Percentiles rank a stretch among this genome's conserved stretches.
Conservation (phyloP, 805 yeast species). For the Ogataea trehalophila region DNA sequence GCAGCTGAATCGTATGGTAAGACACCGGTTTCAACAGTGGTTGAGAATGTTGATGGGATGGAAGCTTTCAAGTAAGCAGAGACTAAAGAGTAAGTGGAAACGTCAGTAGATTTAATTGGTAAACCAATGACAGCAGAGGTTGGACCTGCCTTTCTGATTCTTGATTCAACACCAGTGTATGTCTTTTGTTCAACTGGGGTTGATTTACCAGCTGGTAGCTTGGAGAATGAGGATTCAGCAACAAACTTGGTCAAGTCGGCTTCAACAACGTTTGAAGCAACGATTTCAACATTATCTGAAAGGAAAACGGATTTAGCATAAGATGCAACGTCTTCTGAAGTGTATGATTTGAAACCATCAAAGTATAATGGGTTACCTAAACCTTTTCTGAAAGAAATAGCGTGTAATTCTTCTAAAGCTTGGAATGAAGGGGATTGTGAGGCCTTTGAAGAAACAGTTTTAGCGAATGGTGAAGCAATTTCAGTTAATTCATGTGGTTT, state of each 20-base stretch:
- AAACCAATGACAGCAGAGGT: conserved; percentile 78
- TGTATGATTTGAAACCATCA: conserved; percentile 54
- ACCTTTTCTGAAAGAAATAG: conserved; percentile 78
- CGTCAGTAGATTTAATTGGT: conserved; percentile 62
- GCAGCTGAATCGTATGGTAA: conserved; percentile 74
- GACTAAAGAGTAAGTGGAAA: conserved; percentile 65
- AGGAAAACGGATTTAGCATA: conserved; percentile 68
- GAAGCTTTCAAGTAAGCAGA: conserved; percentile 59
- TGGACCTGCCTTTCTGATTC: conserved; percentile 58
- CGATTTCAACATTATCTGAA: conserved; percentile 63
- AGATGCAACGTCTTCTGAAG: conserved; percentile 58
- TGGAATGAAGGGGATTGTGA: conserved; percentile 45
- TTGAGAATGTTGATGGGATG: conserved; percentile 48
- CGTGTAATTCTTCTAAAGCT: conserved; percentile 77
- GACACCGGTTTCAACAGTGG: conserved; percentile 46
- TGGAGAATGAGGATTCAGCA: conserved; percentile 57
- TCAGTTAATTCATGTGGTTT: conserved; percentile 82
- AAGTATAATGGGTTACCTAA: conserved; percentile 79
- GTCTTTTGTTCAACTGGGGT: conserved; percentile 34
- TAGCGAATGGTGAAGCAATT: conserved; percentile 74
- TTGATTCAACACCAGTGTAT: conserved; percentile 61
- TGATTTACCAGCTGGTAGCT: conserved; percentile 51
- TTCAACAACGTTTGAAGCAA: conserved; percentile 69
- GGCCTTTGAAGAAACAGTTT: conserved; percentile 55
- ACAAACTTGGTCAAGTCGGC: conserved; percentile 67